A percentile compares a stretch with the other conserved stretches of the same genome.
Evolutionary conservation across 371 early-diverging fungal genomes (phyloP).

Genomic region (Apophysomyces variabilis): DNA sequence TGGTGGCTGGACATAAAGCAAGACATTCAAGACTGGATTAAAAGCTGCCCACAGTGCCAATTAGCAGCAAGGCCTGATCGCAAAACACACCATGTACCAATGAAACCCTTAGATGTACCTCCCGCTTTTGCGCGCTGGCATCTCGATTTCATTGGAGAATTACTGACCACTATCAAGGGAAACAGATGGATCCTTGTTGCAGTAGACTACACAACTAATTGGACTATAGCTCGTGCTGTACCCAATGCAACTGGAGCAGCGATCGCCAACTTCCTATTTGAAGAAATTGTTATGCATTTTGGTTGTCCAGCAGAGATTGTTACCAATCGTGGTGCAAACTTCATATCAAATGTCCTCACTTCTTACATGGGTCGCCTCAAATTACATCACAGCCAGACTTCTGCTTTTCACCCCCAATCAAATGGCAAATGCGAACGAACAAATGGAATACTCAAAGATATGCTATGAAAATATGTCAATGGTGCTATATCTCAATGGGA

Average conservation of each 20-base stretch:
- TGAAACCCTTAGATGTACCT: too few relatives aligned
- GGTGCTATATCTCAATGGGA: constrained; percentile 15
- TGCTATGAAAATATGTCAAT: constrained; percentile 28
- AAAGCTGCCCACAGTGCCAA: constrained; percentile 20
- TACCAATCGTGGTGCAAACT: neutral
- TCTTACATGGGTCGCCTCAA: constrained; percentile 1
- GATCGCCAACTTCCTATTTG: constrained; percentile 37
- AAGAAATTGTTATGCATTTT: constrained; percentile 26
- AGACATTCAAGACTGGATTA: constrained; percentile 15
- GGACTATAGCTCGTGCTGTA: constrained; percentile 40
- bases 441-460: constrained; percentile 16
- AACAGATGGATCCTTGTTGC: too few relatives aligned
- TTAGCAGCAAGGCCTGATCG: too few relatives aligned
- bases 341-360: constrained; percentile 9
- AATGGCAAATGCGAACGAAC: constrained; percentile 29
- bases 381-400: constrained; percentile 13
- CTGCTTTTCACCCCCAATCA: constrained; percentile 16
- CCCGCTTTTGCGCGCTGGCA: too few relatives aligned
- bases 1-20: constrained; percentile 31
- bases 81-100: too few relatives aligned
- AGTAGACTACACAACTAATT: constrained; percentile 23
- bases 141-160: too few relatives aligned
- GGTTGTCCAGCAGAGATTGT: too few relatives aligned
- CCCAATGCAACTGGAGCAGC: constrained; percentile 35
- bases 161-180: too few relatives aligned